These are phyloP conservation scores for Pelargonium fulgidum DNA, from an alignment of 441 rosid species.

Conservation along the genomic window DNA sequence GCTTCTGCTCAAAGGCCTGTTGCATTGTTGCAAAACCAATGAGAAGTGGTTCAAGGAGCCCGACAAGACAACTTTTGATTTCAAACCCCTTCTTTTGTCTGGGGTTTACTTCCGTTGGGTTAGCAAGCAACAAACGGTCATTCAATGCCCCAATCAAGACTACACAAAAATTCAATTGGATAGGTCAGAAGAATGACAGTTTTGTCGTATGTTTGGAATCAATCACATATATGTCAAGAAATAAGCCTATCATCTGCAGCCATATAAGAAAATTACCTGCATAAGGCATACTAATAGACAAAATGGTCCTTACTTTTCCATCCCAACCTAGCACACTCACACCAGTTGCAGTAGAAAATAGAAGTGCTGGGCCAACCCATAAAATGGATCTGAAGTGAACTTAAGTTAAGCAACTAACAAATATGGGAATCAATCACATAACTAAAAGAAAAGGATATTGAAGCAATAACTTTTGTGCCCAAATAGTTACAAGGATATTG, in stretches of 20 bases:
- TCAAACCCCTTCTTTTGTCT: slow-evolving; percentile 85
- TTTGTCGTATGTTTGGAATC: slow-evolving; percentile 1
- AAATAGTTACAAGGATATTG: slow-evolving; percentile 64
- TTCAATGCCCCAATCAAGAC: slow-evolving; percentile 90
- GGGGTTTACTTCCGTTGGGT: slow-evolving; percentile 82
- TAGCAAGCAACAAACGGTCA: slow-evolving; percentile 82
- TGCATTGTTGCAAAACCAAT: slow-evolving; percentile 98
- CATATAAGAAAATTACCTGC: slow-evolving; percentile 48
- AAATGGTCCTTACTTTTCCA: slow-evolving; percentile 78
- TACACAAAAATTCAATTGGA: slow-evolving; percentile 33
- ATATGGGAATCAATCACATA: slow-evolving; percentile 16
- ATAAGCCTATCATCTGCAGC: slow-evolving; percentile 7
- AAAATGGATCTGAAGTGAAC: slow-evolving; percentile 81
- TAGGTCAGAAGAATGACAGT: slow-evolving; percentile 19
- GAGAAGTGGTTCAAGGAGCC: slow-evolving; percentile 94
- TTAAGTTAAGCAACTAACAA: slow-evolving; percentile 52
- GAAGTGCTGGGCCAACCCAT: slow-evolving; percentile 98
- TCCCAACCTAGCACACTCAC: slow-evolving; percentile 95
- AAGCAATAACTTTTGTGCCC: slow-evolving; percentile 9
- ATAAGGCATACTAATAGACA: slow-evolving; percentile 81
- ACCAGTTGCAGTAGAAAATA: slow-evolving; percentile 84
- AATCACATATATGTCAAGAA: slow-evolving; percentile 1
- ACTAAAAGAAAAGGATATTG: background rate
- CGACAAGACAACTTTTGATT: slow-evolving; percentile 88
- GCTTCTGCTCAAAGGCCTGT: slow-evolving; percentile 85